Conservation (phyloP, 73 alveolate genomes). For the Breviolum minutum region DNA sequence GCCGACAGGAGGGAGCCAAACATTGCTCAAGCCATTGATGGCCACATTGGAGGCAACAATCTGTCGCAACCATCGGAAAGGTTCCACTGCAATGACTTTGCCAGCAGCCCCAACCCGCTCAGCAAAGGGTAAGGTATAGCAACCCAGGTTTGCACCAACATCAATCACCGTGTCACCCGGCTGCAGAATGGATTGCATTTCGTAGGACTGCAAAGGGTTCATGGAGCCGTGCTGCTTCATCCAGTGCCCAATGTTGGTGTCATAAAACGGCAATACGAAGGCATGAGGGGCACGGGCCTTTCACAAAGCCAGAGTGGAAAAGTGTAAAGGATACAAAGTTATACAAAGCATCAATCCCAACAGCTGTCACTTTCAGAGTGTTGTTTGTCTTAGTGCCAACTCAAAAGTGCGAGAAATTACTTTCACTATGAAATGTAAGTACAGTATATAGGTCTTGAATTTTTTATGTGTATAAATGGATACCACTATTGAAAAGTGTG, state of each 20-base stretch:
- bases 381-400: not conserved
- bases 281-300: constrained; percentile 90
- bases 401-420: too few species aligned
- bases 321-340: too few species aligned
- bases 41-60: constrained; percentile 87
- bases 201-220: constrained; percentile 87
- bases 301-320: too few species aligned
- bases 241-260: constrained; percentile 93
- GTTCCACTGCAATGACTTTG: constrained; percentile 86
- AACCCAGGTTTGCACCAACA: constrained; percentile 92
- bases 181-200: constrained; percentile 83
- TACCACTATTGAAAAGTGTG: too few species aligned
- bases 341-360: too few species aligned
- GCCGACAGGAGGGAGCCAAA: constrained; percentile 68
- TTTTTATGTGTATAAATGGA: too few species aligned
- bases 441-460: too few species aligned
- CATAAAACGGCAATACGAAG: constrained; percentile 87
- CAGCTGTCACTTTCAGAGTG: not conserved
- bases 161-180: constrained; percentile 85
- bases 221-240: constrained; percentile 95
- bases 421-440: too few species aligned
- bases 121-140: constrained; percentile 88
- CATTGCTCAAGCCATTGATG: constrained; percentile 85
- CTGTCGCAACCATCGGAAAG: constrained; percentile 77
- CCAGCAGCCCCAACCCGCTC: constrained; percentile 93